phyloP scores from a whole-genome alignment of 805 yeast species.

The Pichia sporocuriosa region DNA sequence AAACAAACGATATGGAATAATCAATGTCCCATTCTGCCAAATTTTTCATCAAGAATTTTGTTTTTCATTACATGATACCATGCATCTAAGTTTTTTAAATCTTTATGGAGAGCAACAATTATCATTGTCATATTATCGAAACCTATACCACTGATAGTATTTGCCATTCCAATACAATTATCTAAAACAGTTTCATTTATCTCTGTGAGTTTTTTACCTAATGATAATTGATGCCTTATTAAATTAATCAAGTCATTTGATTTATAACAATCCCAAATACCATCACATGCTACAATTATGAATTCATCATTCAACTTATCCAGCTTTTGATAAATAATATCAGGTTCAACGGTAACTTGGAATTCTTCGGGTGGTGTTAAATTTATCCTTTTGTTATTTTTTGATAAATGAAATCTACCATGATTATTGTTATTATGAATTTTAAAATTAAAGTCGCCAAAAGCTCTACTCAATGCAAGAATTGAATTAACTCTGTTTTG shows the following conservation, averaged over 20 bases:
- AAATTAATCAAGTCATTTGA: conserved; percentile 47
- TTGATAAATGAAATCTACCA: conserved; percentile 18
- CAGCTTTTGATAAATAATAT: conserved; percentile 49
- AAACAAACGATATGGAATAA: not conserved
- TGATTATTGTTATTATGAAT: conserved; percentile 25
- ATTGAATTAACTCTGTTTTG: conserved; percentile 55
- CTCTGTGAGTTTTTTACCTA: conserved; percentile 52
- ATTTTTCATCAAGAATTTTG: conserved; percentile 31
- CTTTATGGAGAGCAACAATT: conserved; percentile 55
- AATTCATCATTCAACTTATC: conserved; percentile 60
- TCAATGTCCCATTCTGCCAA: conserved; percentile 23
- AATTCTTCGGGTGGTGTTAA: conserved; percentile 58
- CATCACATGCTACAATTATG: conserved; percentile 72
- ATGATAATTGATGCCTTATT: conserved; percentile 49
- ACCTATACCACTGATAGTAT: conserved; percentile 70
- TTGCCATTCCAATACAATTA: conserved; percentile 63
- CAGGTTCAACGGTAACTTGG: conserved; percentile 77
- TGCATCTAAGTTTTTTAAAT: conserved; percentile 31
- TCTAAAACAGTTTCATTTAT: conserved; percentile 56
- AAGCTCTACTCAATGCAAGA: conserved; percentile 50
- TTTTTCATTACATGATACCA: conserved; percentile 55
- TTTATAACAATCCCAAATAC: conserved; percentile 71
- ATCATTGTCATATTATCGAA: conserved; percentile 77
- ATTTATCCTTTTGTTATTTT: conserved; percentile 21
- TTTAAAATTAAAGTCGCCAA: conserved; percentile 61